phyloP scores from a whole-genome alignment of 352 stramenopile genomes.

The Phytophthora citrophthora region DNA sequence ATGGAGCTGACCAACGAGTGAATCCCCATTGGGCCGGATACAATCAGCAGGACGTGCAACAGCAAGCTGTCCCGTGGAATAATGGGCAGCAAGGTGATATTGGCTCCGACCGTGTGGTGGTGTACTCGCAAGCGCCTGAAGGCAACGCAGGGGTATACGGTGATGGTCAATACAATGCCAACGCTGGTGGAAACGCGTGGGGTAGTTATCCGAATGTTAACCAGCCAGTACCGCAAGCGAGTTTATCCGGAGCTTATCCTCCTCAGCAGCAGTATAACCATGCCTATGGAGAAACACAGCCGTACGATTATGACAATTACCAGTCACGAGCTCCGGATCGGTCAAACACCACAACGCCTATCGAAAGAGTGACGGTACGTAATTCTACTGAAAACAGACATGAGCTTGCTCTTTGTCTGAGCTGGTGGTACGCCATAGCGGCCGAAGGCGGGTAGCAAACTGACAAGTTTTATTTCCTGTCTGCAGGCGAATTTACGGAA shows the following conservation, averaged over 20 bases:
- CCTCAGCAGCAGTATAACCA: slow-evolving; percentile 29
- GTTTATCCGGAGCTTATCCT: slow-evolving; percentile 20
- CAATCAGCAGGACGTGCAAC: slow-evolving; percentile 34
- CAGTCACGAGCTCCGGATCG: slow-evolving; percentile 25
- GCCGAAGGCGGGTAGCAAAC: not conserved
- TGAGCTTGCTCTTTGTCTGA: not conserved
- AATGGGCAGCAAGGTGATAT: slow-evolving; percentile 21
- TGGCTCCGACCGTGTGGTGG: slow-evolving; percentile 41
- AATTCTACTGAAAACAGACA: not conserved
- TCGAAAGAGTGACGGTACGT: slow-evolving; percentile 36
- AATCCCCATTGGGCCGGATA: slow-evolving; percentile 35
- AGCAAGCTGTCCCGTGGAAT: slow-evolving; percentile 25
- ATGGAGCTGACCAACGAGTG: slow-evolving; percentile 32
- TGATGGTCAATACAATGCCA: slow-evolving; percentile 29
- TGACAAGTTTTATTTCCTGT: slow-evolving; percentile 5
- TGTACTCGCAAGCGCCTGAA: slow-evolving; percentile 35
- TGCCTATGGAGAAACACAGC: slow-evolving; percentile 23
- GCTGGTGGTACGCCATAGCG: not conserved
- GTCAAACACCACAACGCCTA: slow-evolving; percentile 28
- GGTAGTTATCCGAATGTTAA: slow-evolving; percentile 19
- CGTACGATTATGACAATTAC: slow-evolving; percentile 29
- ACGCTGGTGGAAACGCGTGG: slow-evolving; percentile 28
- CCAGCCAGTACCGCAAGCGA: slow-evolving; percentile 7
- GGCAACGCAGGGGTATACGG: slow-evolving; percentile 13
- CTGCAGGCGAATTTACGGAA: slow-evolving; percentile 38